A percentile compares a stretch with the other conserved stretches of the same genome.
phyloP scores from a whole-genome alignment of 495 filamentous ascomycete species.

The Neurospora pannonica region DNA sequence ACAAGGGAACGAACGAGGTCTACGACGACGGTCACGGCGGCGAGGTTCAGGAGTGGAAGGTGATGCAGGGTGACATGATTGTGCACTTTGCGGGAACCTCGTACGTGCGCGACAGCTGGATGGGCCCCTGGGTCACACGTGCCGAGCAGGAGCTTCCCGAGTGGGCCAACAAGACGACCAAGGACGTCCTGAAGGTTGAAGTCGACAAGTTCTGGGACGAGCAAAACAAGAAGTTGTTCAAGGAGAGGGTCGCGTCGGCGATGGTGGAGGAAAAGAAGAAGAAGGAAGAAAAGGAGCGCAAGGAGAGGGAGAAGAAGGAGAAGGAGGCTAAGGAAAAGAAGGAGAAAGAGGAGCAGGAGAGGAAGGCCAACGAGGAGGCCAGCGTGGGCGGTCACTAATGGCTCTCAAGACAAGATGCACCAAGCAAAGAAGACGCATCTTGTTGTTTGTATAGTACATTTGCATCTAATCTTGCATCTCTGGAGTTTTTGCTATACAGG shows the following conservation, averaged over 20 bases:
- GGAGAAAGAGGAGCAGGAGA: conserved; percentile 4
- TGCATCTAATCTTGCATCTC: neutral
- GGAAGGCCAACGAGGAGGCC: conserved; percentile 4
- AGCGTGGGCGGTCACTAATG: neutral
- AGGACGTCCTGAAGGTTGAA: conserved; percentile 2
- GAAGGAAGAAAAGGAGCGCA: conserved; percentile 2
- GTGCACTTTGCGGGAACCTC: conserved; percentile 18
- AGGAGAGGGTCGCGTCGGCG: conserved; percentile 1
- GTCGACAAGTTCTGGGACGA: conserved; percentile 9
- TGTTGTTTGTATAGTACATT: neutral
- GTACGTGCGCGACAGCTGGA: conserved; percentile 18
- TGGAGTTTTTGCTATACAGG: neutral
- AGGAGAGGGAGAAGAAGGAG: conserved; percentile 4
- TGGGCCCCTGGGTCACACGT: conserved; percentile 16
- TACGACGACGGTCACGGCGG: conserved; percentile 13
- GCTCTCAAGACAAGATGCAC: neutral
- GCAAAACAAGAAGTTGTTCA: conserved; percentile 1
- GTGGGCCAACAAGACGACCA: conserved; percentile 15
- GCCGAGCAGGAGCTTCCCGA: conserved; percentile 13
- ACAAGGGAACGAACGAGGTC: conserved; percentile 15
- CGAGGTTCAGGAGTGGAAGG: conserved; percentile 16
- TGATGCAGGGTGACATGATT: conserved; percentile 19
- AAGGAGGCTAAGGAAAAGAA: neutral
- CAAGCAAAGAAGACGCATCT: neutral
- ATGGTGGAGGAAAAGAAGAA: conserved; percentile 1